Conservation (phyloP, 179 eudicot species). For the Heliamphora ciliata region DNA sequence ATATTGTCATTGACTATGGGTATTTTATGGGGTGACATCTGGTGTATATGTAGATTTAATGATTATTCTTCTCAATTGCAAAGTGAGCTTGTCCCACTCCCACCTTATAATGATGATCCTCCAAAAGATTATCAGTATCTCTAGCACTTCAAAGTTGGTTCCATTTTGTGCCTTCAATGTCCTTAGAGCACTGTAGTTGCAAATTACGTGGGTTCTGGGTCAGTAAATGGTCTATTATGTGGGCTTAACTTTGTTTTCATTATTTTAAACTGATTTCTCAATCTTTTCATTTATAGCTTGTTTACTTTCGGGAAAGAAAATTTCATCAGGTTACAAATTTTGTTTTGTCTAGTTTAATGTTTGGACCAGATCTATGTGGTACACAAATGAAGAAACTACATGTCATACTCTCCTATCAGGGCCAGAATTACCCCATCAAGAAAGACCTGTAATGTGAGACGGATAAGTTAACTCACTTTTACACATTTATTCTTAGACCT, state of each 20-base stretch:
- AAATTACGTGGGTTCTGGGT: background rate
- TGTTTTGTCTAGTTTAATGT: slow-evolving; percentile 45
- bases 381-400: slow-evolving; percentile 62
- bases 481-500: slow-evolving; percentile 70
- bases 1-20: background rate
- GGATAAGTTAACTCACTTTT: slow-evolving; percentile 71
- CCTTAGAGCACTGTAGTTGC: too few species aligned
- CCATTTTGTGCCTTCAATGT: background rate
- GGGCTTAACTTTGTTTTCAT: background rate
- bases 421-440: slow-evolving; percentile 59
- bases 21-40: background rate
- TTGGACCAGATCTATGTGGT: slow-evolving; percentile 76
- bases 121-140: background rate
- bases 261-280: background rate
- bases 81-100: slow-evolving; percentile 1
- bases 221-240: background rate
- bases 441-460: slow-evolving; percentile 62
- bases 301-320: background rate
- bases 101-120: slow-evolving; percentile 2
- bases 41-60: background rate
- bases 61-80: background rate
- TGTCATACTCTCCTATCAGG: slow-evolving; percentile 55
- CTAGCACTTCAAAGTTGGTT: background rate
- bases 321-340: slow-evolving; percentile 3
- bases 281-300: background rate